Percentiles rank a stretch among this genome's conserved stretches.
Evolutionary conservation across 495 filamentous ascomycete species (phyloP).

Genomic region (Trichoderma asperelloides): DNA sequence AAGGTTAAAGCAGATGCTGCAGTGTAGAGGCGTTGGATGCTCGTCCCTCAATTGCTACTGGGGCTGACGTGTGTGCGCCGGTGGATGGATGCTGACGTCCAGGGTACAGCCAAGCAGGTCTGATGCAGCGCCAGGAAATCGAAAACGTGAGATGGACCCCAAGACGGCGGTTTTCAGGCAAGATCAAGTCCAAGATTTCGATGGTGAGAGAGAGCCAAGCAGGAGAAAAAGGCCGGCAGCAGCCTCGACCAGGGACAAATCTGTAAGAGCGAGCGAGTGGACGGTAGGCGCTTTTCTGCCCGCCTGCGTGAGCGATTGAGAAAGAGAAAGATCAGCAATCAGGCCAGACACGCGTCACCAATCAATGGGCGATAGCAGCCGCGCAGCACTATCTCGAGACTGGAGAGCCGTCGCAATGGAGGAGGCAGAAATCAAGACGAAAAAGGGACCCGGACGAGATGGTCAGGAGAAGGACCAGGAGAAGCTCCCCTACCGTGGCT

Average conservation of each 20-base stretch:
- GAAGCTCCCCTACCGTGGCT: neutral
- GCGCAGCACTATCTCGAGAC: neutral
- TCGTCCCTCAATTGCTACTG: neutral
- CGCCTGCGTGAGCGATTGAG: neutral
- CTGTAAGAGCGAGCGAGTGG: neutral
- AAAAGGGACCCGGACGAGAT: neutral
- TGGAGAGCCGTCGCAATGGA: neutral
- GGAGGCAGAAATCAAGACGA: neutral
- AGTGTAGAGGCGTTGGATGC: neutral
- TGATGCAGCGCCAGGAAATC: neutral
- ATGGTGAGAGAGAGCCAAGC: neutral
- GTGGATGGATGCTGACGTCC: neutral
- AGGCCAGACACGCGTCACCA: neutral
- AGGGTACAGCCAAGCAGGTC: neutral
- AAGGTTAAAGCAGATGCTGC: neutral
- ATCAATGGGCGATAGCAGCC: neutral
- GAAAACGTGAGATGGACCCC: neutral
- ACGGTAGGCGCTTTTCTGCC: constrained; percentile 6
- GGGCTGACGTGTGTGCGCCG: neutral
- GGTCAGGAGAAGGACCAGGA: neutral
- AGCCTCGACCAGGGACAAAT: neutral
- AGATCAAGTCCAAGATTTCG: neutral
- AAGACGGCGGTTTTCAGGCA: neutral
- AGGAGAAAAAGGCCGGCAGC: neutral
- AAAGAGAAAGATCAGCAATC: neutral